A percentile compares a stretch with the other conserved stretches of the same genome.
Evolutionary conservation across 257 asterid genomes (phyloP).

Genomic region (Lavandula angustifolia): DNA sequence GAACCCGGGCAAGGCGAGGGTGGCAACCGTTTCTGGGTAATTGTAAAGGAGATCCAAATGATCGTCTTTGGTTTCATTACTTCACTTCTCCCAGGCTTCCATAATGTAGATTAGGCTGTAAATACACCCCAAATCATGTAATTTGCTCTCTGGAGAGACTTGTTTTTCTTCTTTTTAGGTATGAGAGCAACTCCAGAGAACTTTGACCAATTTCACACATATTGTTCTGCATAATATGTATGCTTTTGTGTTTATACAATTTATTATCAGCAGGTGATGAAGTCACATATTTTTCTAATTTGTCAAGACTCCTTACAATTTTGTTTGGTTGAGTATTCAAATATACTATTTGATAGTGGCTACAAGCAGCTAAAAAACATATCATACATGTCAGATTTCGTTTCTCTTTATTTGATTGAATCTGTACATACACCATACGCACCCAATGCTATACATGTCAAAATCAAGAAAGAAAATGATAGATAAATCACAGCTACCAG

Average conservation of each 20-base stretch:
- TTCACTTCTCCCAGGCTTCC: slow-evolving; percentile 94
- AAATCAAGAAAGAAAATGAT: slow-evolving; percentile 4
- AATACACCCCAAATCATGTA: background rate
- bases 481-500: slow-evolving; percentile 20
- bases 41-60: slow-evolving; percentile 81
- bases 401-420: slow-evolving; percentile 3
- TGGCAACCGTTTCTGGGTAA: slow-evolving; percentile 68
- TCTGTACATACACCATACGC: slow-evolving; percentile 23
- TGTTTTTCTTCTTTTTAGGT: background rate
- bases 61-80: slow-evolving; percentile 90
- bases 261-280: background rate
- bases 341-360: too few species aligned
- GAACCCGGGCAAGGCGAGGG: slow-evolving; percentile 50
- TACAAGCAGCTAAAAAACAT: too few species aligned
- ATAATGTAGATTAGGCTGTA: slow-evolving; percentile 61
- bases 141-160: background rate
- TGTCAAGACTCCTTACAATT: too few species aligned
- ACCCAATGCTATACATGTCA: slow-evolving; percentile 15
- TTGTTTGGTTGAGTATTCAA: too few species aligned
- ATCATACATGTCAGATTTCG: background rate
- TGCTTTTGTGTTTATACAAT: background rate
- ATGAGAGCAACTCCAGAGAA: slow-evolving; percentile 5
- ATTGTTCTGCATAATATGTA: background rate
- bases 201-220: background rate
- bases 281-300: too few species aligned